phyloP scores from a whole-genome alignment of 495 filamentous ascomycete genomes.

The Daldinia vernicosa region DNA sequence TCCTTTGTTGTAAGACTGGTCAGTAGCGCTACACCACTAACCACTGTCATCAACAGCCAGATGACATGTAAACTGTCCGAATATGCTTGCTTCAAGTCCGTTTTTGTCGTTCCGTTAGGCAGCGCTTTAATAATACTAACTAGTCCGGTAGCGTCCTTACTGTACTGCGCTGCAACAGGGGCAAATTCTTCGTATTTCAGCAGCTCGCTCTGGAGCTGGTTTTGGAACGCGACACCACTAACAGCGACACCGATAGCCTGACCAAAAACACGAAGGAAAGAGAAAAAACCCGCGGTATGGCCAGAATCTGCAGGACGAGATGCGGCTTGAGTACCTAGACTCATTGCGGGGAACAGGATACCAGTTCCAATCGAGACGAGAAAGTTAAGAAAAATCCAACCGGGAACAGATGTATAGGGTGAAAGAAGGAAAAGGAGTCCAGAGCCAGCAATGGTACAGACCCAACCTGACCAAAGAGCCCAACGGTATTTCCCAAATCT shows the following conservation, averaged over 20 bases:
- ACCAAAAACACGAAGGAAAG: constrained; percentile 14
- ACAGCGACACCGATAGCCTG: constrained; percentile 10
- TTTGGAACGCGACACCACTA: constrained; percentile 15
- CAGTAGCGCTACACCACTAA: constrained; percentile 8
- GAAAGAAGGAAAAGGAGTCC: background rate
- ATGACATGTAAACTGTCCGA: constrained; percentile 12
- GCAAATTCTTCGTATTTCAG: constrained; percentile 1
- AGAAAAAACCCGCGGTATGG: constrained; percentile 10
- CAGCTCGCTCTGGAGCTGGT: constrained; percentile 10
- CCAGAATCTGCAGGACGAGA: constrained; percentile 4
- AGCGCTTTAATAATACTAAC: background rate
- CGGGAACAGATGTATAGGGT: constrained; percentile 1
- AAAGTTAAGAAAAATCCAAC: constrained; percentile 8
- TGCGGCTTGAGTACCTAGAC: constrained; percentile 1
- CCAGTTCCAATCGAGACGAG: background rate
- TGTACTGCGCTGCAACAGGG: constrained; percentile 1
- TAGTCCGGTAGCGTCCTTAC: background rate
- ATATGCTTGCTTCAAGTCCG: constrained; percentile 5
- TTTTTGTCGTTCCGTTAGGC: background rate
- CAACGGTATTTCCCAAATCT: constrained; percentile 6
- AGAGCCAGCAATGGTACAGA: constrained; percentile 2
- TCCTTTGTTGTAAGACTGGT: constrained; percentile 11
- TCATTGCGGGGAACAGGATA: constrained; percentile 2
- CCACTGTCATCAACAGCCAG: constrained; percentile 13
- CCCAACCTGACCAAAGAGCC: constrained; percentile 12